Evolutionary conservation across 2,329 filamentous ascomycete species (phyloP), one percentile per base, ranked within the genome.

Genomic region (Mariannaea sp.): DNA sequence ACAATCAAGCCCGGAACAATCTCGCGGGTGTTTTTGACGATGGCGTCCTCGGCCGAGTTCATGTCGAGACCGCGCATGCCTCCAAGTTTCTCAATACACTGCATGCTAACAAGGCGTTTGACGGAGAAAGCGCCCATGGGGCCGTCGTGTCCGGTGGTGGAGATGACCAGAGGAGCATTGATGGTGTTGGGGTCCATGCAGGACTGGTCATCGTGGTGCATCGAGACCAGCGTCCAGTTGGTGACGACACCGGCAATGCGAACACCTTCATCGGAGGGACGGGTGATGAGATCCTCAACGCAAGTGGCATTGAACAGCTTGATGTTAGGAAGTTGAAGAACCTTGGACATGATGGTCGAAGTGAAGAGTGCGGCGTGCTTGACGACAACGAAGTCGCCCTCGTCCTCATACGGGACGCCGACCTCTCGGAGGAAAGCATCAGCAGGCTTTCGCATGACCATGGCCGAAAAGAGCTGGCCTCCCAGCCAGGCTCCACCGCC

Each of bases 171-270:
- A 1, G 92, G 91, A 0, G 91, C 90, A 70, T 96, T 96, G 82
- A 96, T 96, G 67, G 92, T 96, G 83, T 94, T 96, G 63, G 92
- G 92, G 73, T 96, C 92, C 92, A 96, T 96, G 87, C 92, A 96
- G 57, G 85, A 89, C 77, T 96, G 91, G 71, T 93, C 89, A 70
- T 92, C 88, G 73, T 92, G 89, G 73, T 92, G 88, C 80, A 93
- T 89, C 36, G 87, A 84, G 42, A 96, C 92, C 20, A 96, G 82
- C 1, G 92, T 96, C 92, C 92, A 97, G 82, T 97, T 97, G 67
- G 90, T 95, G 49, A 97, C 92, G 1, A 96, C 92, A 66, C 92
- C 92, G 7, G 90, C 89, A 61, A 96, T 86, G 58, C 89, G 85
- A 36, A 95, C 75, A 8, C 68, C 71, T 12, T 77, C 75, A 2